These are phyloP conservation scores for Lactarius pseudohatsudake DNA, from an alignment of 768 basidiomycete species.

Conservation along the genomic window DNA sequence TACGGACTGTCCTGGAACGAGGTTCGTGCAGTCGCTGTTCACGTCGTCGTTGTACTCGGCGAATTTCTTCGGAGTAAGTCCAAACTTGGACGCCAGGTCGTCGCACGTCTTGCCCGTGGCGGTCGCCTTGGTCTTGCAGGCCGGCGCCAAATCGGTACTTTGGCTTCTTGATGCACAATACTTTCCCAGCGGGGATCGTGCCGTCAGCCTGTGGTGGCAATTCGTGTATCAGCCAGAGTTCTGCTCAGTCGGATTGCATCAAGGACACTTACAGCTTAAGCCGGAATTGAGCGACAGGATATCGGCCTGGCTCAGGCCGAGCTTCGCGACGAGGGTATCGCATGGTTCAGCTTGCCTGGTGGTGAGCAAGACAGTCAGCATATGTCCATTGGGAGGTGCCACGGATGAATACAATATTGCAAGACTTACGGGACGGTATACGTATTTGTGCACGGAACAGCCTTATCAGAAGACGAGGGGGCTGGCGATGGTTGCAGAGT, in stretches of 20 bases:
- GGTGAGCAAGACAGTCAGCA: background rate
- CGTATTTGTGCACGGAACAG: background rate
- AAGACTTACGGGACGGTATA: constrained; percentile 1
- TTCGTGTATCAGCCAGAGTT: background rate
- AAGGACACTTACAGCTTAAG: background rate
- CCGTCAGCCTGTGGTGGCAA: background rate
- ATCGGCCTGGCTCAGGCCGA: background rate
- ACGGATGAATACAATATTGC: background rate
- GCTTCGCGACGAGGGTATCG: background rate
- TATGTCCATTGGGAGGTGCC: background rate
- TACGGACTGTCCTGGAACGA: constrained; percentile 8
- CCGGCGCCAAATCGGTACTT: background rate
- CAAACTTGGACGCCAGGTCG: background rate
- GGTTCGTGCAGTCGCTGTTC: constrained; percentile 10
- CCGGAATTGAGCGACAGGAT: constrained; percentile 16
- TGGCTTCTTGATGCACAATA: background rate
- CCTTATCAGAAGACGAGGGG: background rate
- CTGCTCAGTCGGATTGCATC: background rate
- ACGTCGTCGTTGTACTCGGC: constrained; percentile 20
- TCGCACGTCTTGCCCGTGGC: constrained; percentile 13
- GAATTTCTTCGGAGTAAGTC: background rate
- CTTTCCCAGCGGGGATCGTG: background rate
- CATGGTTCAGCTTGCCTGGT: constrained; percentile 12
- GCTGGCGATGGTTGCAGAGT: no score
- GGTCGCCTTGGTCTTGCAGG: constrained; percentile 19